Conservation (phyloP, 208 protist species). For the Spongospora subterranea region DNA sequence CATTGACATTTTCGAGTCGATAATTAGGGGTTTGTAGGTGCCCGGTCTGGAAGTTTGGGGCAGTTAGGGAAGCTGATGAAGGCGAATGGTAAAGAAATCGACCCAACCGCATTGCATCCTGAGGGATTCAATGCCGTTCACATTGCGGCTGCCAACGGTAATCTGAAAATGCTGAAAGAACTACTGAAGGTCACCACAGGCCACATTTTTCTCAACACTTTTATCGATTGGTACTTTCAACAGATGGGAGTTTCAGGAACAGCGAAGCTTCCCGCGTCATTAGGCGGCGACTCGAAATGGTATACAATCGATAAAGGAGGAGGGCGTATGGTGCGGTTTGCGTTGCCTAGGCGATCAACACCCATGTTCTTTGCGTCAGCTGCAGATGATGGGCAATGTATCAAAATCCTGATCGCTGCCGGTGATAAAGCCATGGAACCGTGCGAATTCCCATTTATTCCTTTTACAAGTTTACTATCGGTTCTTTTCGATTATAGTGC, state of each 20-base stretch:
- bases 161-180: slow-evolving; percentile 33
- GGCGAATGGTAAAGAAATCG: background rate
- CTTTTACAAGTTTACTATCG: no score
- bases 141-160: slow-evolving; percentile 34
- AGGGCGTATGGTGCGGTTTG: background rate
- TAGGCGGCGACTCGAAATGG: slow-evolving; percentile 16
- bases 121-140: slow-evolving; percentile 45
- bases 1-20: background rate
- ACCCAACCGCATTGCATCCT: background rate
- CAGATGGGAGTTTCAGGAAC: background rate
- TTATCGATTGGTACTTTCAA: background rate
- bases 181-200: background rate
- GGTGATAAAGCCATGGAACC: slow-evolving; percentile 33
- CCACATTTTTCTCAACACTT: background rate
- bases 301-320: background rate
- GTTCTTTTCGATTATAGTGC: no score
- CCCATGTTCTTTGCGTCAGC: slow-evolving; percentile 8
- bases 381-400: background rate
- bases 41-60: background rate
- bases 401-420: background rate
- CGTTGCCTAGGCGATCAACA: background rate
- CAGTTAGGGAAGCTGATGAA: slow-evolving; percentile 20
- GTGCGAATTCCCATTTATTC: no score
- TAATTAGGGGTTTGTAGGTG: background rate
- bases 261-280: background rate